A percentile compares a stretch with the other conserved stretches of the same genome.
These are phyloP conservation scores for Pichia sp. DNA, from an alignment of 1,139 yeast species.

Conservation along the genomic window DNA sequence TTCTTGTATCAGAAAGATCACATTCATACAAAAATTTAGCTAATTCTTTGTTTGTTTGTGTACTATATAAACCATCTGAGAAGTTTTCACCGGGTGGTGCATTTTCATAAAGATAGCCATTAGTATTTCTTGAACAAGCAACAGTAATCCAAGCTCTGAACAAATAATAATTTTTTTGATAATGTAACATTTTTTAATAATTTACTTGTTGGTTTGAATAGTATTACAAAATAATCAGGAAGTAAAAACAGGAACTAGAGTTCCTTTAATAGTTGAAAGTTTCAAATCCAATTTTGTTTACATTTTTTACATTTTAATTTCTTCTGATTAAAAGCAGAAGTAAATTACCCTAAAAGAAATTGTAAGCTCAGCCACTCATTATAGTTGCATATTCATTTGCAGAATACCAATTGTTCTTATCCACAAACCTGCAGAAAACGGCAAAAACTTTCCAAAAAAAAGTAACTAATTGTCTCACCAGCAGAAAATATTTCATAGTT, in stretches of 20 bases:
- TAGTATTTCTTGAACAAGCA: slow-evolving; percentile 6
- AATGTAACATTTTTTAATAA: not conserved
- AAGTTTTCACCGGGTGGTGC: slow-evolving; percentile 1
- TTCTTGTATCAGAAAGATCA: slow-evolving; percentile 9
- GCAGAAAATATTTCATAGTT: not conserved
- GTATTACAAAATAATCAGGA: too few relatives aligned
- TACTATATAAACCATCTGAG: not conserved
- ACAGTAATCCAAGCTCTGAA: slow-evolving; percentile 4
- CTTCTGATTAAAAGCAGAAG: too few relatives aligned
- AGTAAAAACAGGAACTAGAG: not conserved
- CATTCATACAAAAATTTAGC: slow-evolving; percentile 4
- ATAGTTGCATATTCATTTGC: not conserved
- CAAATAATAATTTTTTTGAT: not conserved
- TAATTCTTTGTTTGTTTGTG: slow-evolving; percentile 1
- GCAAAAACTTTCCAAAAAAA: not conserved
- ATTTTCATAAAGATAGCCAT: slow-evolving; percentile 4
- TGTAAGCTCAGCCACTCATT: too few relatives aligned
- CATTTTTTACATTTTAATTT: not conserved
- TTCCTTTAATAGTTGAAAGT: not conserved
- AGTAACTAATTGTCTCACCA: not conserved
- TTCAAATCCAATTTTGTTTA: not conserved
- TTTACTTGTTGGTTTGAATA: too few relatives aligned
- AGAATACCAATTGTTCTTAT: not conserved
- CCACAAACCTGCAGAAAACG: not conserved
- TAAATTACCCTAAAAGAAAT: too few relatives aligned